Conservation (phyloP, 805 yeast genomes). For the Danielia oregonensis region DNA sequence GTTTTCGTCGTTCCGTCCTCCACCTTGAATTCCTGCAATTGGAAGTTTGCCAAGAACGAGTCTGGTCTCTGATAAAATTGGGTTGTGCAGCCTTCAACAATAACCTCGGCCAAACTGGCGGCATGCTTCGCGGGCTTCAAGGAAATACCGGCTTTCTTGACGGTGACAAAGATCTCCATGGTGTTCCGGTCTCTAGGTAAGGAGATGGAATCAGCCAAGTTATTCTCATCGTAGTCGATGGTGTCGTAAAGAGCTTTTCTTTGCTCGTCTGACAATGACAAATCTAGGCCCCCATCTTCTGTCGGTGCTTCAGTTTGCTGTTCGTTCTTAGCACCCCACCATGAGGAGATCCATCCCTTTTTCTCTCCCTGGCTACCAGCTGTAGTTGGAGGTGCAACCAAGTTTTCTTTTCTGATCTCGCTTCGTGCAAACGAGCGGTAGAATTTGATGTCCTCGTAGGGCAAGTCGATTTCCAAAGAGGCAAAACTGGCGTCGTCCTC, state of each 20-base stretch:
- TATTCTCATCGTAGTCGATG: constrained; percentile 79
- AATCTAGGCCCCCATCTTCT: constrained; percentile 28
- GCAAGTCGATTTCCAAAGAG: constrained; percentile 53
- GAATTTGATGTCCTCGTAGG: constrained; percentile 78
- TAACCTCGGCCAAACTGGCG: constrained; percentile 64
- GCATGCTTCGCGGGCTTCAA: constrained; percentile 41
- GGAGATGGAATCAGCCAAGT: constrained; percentile 47
- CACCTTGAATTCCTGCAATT: constrained; percentile 75
- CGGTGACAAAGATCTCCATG: constrained; percentile 61
- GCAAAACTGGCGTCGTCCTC: constrained; percentile 38
- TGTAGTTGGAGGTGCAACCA: constrained; percentile 16
- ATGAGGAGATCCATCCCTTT: constrained; percentile 65
- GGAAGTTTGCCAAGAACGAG: constrained; percentile 68
- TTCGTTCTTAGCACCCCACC: constrained; percentile 54
- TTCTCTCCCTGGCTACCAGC: constrained; percentile 13
- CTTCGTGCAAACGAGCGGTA: constrained; percentile 77
- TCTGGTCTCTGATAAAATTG: constrained; percentile 74
- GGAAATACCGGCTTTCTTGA: constrained; percentile 74
- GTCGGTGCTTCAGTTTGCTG: constrained; percentile 23
- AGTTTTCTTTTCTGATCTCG: constrained; percentile 57
- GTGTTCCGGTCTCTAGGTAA: constrained; percentile 71
- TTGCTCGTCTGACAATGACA: constrained; percentile 73
- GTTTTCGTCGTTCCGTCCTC: constrained; percentile 83
- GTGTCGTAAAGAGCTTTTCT: constrained; percentile 87
- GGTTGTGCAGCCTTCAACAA: constrained; percentile 78